A percentile compares a stretch with the other conserved stretches of the same genome.
Evolutionary conservation across 352 stramenopile genomes (phyloP).

Genomic region (Thalassiosira delicatula): DNA sequence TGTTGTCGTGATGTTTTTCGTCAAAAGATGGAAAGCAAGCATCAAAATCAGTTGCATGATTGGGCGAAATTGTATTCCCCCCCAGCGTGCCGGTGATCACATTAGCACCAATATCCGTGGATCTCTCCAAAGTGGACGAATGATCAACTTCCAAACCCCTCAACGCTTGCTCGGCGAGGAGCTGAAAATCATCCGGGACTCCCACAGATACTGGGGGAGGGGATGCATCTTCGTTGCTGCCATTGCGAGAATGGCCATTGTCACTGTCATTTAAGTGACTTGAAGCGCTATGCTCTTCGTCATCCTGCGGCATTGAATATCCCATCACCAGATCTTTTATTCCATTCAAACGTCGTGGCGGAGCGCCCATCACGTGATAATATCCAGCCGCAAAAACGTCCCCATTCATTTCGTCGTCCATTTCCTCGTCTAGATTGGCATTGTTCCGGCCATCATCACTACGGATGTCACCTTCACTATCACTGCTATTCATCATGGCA

Average conservation of each 20-base stretch:
- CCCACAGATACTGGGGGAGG: conserved; percentile 1
- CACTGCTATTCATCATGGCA: conserved; percentile 13
- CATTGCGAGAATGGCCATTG: conserved; percentile 4
- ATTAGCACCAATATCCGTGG: background rate
- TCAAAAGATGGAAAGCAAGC: conserved; percentile 5
- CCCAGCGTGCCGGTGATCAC: background rate
- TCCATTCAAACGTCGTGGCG: conserved; percentile 46
- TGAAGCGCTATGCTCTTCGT: conserved; percentile 9
- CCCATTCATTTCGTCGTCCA: conserved; percentile 23
- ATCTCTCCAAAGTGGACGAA: conserved; percentile 34
- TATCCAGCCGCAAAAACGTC: conserved; percentile 44
- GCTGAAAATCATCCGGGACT: conserved; percentile 49
- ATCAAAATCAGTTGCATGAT: background rate
- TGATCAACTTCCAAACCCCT: conserved; percentile 56
- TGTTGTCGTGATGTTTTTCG: background rate
- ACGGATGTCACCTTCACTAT: conserved; percentile 14
- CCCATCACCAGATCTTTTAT: conserved; percentile 42
- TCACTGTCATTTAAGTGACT: conserved; percentile 8
- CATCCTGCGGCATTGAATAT: conserved; percentile 8
- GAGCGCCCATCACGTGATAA: conserved; percentile 46
- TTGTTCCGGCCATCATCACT: background rate
- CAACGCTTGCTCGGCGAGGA: conserved; percentile 50
- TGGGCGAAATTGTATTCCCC: background rate
- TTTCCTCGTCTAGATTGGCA: conserved; percentile 15
- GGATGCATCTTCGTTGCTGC: background rate